Percentiles rank a stretch among this genome's conserved stretches.
Evolutionary conservation across 768 basidiomycete species (phyloP).

Genomic region (Trametes meyenii): DNA sequence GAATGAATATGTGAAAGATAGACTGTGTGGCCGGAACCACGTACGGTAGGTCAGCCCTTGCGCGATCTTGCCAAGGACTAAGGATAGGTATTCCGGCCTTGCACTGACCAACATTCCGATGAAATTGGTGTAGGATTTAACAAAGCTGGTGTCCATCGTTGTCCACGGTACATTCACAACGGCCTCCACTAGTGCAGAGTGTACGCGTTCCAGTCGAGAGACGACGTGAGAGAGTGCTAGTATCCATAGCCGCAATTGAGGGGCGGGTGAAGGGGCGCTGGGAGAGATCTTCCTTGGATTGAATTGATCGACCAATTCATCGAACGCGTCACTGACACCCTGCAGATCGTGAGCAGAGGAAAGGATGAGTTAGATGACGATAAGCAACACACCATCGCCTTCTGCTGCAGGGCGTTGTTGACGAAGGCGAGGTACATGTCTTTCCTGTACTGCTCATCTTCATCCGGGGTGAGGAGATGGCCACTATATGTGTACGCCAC

Average conservation of each 20-base stretch:
- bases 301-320: slow-evolving; percentile 90
- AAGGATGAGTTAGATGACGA: slow-evolving; percentile 33
- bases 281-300: slow-evolving; percentile 48
- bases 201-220: slow-evolving; percentile 81
- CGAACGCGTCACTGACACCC: slow-evolving; percentile 77
- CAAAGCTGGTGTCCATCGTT: slow-evolving; percentile 82
- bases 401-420: slow-evolving; percentile 78
- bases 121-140: slow-evolving; percentile 87
- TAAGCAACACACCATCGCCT: slow-evolving; percentile 71
- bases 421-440: slow-evolving; percentile 87
- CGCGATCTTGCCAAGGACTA: slow-evolving; percentile 80
- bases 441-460: slow-evolving; percentile 71
- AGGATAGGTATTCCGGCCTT: slow-evolving; percentile 85
- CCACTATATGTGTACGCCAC: not conserved
- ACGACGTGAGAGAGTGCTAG: slow-evolving; percentile 90
- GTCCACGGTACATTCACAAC: slow-evolving; percentile 91
- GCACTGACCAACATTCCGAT: slow-evolving; percentile 91
- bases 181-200: slow-evolving; percentile 81
- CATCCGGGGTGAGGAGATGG: not conserved
- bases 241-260: slow-evolving; percentile 79
- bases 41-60: slow-evolving; percentile 88
- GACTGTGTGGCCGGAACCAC: slow-evolving; percentile 36
- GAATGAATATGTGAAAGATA: slow-evolving; percentile 5
- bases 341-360: slow-evolving; percentile 33
- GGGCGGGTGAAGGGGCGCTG: slow-evolving; percentile 38